phyloP scores from a whole-genome alignment of 1,284 basidiomycete genomes.

The Pisolithus thermaeus region DNA sequence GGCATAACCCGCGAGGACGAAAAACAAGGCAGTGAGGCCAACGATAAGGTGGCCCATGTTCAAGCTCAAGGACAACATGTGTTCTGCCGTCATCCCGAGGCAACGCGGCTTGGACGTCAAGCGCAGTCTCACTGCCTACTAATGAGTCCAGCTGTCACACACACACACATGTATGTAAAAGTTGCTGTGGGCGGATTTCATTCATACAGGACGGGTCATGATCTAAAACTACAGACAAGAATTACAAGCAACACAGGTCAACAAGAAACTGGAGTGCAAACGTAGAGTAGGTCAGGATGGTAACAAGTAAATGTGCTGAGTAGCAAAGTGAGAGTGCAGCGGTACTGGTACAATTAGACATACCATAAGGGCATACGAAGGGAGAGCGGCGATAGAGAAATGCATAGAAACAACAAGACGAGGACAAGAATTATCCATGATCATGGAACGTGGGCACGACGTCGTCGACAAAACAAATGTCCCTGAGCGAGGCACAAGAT shows the following conservation, averaged over 20 bases:
- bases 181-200: constrained; percentile 9
- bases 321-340: constrained; percentile 8
- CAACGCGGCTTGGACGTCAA: not conserved
- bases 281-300: constrained; percentile 8
- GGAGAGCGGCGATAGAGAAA: constrained; percentile 17
- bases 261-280: constrained; percentile 7
- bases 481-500: constrained; percentile 4
- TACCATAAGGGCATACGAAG: constrained; percentile 11
- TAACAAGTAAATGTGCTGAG: constrained; percentile 12
- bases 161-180: constrained; percentile 6
- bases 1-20: constrained; percentile 55
- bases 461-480: constrained; percentile 8
- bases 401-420: constrained; percentile 22
- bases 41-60: constrained; percentile 48
- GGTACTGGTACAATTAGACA: constrained; percentile 31
- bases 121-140: not conserved
- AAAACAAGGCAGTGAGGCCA: constrained; percentile 43
- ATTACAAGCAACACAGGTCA: constrained; percentile 9
- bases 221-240: constrained; percentile 26
- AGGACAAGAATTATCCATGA: constrained; percentile 18
- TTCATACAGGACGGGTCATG: constrained; percentile 13
- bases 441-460: constrained; percentile 6
- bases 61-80: constrained; percentile 17
- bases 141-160: not conserved
- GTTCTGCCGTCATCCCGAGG: constrained; percentile 7